Evolutionary conservation across 371 early-diverging fungal species (phyloP).

Genomic region (Batkoa obscura): DNA sequence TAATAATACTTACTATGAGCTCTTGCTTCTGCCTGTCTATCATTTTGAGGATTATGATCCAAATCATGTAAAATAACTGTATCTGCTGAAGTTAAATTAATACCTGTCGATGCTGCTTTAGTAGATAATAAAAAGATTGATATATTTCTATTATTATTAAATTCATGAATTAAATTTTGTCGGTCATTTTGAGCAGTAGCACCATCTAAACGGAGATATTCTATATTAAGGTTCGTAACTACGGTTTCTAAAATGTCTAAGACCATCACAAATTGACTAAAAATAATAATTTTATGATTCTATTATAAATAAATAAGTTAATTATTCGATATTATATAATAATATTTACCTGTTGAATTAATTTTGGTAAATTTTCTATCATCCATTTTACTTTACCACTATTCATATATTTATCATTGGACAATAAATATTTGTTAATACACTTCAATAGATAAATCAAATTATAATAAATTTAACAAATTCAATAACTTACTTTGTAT

Average conservation of each 20-base stretch:
- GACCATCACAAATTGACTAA: slow-evolving; percentile 80
- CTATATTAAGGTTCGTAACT: slow-evolving; percentile 21
- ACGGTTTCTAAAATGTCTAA: slow-evolving; percentile 71
- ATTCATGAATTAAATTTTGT: slow-evolving; percentile 36
- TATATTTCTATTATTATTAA: slow-evolving; percentile 28
- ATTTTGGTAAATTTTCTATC: slow-evolving; percentile 23
- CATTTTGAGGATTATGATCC: slow-evolving; percentile 96
- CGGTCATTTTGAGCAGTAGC: slow-evolving; percentile 54
- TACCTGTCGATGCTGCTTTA: slow-evolving; percentile 89
- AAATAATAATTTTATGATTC: slow-evolving; percentile 84
- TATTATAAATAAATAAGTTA: not conserved
- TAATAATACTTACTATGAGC: slow-evolving; percentile 54
- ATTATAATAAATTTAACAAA: not conserved
- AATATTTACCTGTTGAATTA: slow-evolving; percentile 28
- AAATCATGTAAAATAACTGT: slow-evolving; percentile 86
- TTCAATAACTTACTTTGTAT: not conserved
- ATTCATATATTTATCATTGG: not conserved
- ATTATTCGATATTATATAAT: not conserved
- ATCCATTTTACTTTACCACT: slow-evolving; percentile 1
- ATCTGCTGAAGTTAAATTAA: slow-evolving; percentile 88
- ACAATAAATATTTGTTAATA: not conserved
- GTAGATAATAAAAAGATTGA: slow-evolving; percentile 92
- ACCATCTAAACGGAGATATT: slow-evolving; percentile 80
- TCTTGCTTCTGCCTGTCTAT: slow-evolving; percentile 92
- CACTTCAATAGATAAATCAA: not conserved